Base-by-base conservation (phyloP, 2,329 filamentous ascomycete species). In the Xylogone sp. region DNA sequence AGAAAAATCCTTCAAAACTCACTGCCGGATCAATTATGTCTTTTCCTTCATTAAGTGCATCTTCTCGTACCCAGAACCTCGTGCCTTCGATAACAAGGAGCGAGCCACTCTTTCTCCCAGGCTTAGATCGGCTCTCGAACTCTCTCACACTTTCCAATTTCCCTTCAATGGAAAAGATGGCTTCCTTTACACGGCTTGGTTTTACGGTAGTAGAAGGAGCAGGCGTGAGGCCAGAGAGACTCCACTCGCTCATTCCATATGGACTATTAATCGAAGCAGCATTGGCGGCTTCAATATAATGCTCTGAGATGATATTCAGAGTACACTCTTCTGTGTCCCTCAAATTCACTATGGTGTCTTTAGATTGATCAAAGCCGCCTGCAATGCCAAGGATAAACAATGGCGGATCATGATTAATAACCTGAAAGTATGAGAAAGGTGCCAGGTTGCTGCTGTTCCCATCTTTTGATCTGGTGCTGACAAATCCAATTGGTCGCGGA, bases 281-380 rank as follows among this genome's bases (percentile, higher is more conserved):
- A 69, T 97, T 97, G 45, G 91, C 92, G 0, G 92, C 92, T 74
- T 97, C 92, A 63, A 94, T 65, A 65, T 86, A 96, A 65, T 85
- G 81, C 72, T 96, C 91, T 8, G 81, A 84, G 64, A 97, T 88
- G 64, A 96, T 88, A 72, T 94, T 96, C 72, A 97, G 85, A 52
- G 84, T 82, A 70, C 88, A 93, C 72, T 96, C 90, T 44, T 78
- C 73, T 0, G 79, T 84, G 34, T 87, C 87, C 8, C 78, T 63
- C 51, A 97, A 72, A 66, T 96, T 95, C 61, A 75, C 77, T 49
- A 96, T 73, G 34, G 87, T 85, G 68, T 97, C 92, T 69, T 96
- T 97, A 19, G 86, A 82, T 3, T 73, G 59, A 4, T 67, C 69
- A 6, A 76, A 59, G 3, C 69, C 54, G 16, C 69, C 66, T 4